phyloP scores from a whole-genome alignment of 2,329 filamentous ascomycete species.

The Diaporthe sp. region DNA sequence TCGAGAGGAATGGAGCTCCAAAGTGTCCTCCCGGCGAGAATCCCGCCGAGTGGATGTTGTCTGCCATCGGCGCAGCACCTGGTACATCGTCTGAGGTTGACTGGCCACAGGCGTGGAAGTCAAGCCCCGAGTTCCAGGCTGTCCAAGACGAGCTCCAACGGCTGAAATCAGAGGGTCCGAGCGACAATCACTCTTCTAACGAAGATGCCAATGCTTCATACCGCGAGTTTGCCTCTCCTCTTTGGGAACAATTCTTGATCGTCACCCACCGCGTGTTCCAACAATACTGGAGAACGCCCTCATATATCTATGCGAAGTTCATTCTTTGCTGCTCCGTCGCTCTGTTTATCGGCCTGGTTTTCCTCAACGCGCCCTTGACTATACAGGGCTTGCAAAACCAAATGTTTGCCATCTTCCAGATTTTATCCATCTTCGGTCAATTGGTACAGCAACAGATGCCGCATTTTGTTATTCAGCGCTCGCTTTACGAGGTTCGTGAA shows the following conservation, averaged over 20 bases:
- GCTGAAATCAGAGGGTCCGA: slow-evolving; percentile 52
- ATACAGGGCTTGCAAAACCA: slow-evolving; percentile 87
- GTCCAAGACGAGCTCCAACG: slow-evolving; percentile 46
- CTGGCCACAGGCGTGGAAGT: slow-evolving; percentile 50
- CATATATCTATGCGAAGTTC: slow-evolving; percentile 89
- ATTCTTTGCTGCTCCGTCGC: slow-evolving; percentile 73
- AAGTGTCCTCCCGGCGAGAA: slow-evolving; percentile 68
- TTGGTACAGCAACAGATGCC: slow-evolving; percentile 87
- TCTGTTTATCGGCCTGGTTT: slow-evolving; percentile 86
- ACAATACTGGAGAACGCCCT: slow-evolving; percentile 91
- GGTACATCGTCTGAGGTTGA: slow-evolving; percentile 56
- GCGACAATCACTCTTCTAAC: slow-evolving; percentile 40
- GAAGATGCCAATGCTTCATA: slow-evolving; percentile 52
- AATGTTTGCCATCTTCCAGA: slow-evolving; percentile 88
- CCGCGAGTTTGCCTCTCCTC: slow-evolving; percentile 85
- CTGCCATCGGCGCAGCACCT: slow-evolving; percentile 56
- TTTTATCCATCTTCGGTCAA: slow-evolving; percentile 85
- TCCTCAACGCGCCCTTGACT: slow-evolving; percentile 78
- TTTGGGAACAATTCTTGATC: slow-evolving; percentile 74
- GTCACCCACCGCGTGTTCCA: slow-evolving; percentile 84
- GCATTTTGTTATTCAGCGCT: slow-evolving; percentile 84
- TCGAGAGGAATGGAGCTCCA: slow-evolving; percentile 71
- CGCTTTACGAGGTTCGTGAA: slow-evolving; percentile 87
- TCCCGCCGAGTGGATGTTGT: slow-evolving; percentile 77
- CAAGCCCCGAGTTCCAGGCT: slow-evolving; percentile 46